Evolutionary conservation across 306 rosid genomes (phyloP), one percentile per base, ranked within the genome.

Genomic region (Citrullus mucosospermus): DNA sequence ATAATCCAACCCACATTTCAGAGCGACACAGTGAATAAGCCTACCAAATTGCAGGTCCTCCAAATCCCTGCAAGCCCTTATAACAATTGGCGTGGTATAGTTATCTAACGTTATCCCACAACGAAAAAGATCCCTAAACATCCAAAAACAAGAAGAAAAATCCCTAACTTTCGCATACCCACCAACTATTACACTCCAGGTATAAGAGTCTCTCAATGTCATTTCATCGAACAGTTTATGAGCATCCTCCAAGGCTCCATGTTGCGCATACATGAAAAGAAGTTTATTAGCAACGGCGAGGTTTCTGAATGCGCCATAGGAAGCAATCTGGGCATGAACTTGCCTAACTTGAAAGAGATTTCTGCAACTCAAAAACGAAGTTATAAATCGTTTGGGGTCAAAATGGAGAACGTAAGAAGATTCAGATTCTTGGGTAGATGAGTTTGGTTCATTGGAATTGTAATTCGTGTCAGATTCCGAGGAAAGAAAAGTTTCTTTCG

Each of bases 181-280:
- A 85, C 93, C 90, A 80, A 89, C 75, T 84, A 91, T 88, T 58
- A 89, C 82, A 78, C 93, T 90, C 89, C 93, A 91, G 83, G 87
- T 81, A 9, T 80, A 84, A 39, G 91, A 72, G 80, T 89, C 86
- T 82, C 81, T 91, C 41, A 63, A 77, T 16, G 48, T 22, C 92
- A 93, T 86, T 51, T 36, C 79, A 58, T 71, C 81, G 80, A 93
- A 93, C 84, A 93, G 62, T 8, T 51, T 60, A 79, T 83, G 75
- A 14, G 93, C 91, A 78, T 86, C 88, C 16, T 68, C 79, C 30
- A 87, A 48, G 16, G 83, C 89, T 46, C 61, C 88, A 75, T 86
- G 85, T 17, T 85, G 85, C 15, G 78, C 65, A 78, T 91, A 93
- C 9, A 62, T 28, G 85, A 81, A 83, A 59, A 91, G 89, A 38